Base-by-base conservation (phyloP, 148 eudicot species). In the Rhododendron henanense region DNA sequence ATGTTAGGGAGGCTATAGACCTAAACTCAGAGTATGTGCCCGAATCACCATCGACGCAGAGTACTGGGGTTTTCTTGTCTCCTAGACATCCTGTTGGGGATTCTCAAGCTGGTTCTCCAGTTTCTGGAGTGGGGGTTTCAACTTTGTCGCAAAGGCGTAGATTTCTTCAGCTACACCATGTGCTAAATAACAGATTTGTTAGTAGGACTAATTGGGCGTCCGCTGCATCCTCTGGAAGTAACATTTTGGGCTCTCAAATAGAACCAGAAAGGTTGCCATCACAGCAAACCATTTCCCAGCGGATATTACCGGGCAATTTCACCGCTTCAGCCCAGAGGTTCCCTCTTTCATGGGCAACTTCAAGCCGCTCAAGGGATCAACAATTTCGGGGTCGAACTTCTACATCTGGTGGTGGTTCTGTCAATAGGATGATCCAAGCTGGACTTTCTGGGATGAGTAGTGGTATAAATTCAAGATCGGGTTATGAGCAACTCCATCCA, bases 121-220 rank as follows among this genome's bases (percentile, higher is more conserved):
- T 77, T 84, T 88, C 90, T 61, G 92, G 97, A 57, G 78, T 82
- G 18, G 96, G 94, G 19, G 97, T 92, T 15, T 88, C 88, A 28
- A 94, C 98, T 81, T 87, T 95, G 79, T 89, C 75, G 45, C 92
- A 92, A 71, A 93, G 98, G 84, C 95, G 98, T 15, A 88, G 93
- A 88, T 87, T 96, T 53, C 89, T 89, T 73, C 93, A 91, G 79
- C 89, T 90, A 63, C 92, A 75, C 35, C n/a, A 88, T 67, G 50
- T 89, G 47, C 63, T 91, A 41, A 81, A 88, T 21, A 87, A 82
- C 76, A 88, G 92, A 85, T 18, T 51, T 45, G 73, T 75, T 65
- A 6, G 78, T 67, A 90, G 83, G 74, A 63, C 77, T 84, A 87
- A 80, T 67, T 18, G 84, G 48, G 16, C 31, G 8, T 80, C 87